phyloP scores from a whole-genome alignment of 2,329 filamentous ascomycete genomes.

The Capronia americana region DNA sequence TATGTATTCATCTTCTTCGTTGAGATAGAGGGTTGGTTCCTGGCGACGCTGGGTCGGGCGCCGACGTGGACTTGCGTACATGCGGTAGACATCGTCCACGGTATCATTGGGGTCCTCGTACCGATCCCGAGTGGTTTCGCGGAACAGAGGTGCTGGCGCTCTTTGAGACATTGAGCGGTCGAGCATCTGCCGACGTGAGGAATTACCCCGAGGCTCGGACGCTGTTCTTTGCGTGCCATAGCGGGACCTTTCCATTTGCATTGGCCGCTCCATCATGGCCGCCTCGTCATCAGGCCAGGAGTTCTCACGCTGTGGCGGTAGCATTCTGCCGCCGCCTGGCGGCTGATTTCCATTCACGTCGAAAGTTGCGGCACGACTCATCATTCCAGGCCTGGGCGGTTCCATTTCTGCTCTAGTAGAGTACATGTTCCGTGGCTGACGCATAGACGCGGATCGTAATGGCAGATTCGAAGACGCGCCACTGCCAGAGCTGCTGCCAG shows the following conservation, averaged over 20 bases:
- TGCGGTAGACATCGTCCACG: slow-evolving; percentile 50
- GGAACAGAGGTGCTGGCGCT: slow-evolving; percentile 41
- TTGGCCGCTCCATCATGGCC: slow-evolving; percentile 20
- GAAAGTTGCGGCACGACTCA: slow-evolving; percentile 33
- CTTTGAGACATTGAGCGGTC: slow-evolving; percentile 41
- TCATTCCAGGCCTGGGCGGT: slow-evolving; percentile 32
- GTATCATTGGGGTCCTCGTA: slow-evolving; percentile 47
- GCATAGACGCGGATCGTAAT: slow-evolving; percentile 57
- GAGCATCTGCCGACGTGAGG: slow-evolving; percentile 37
- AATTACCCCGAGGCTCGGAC: slow-evolving; percentile 58
- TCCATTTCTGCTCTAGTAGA: slow-evolving; percentile 26
- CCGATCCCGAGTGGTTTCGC: slow-evolving; percentile 44
- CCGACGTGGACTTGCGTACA: slow-evolving; percentile 42
- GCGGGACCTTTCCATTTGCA: slow-evolving; percentile 43
- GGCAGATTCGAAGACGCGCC: slow-evolving; percentile 44
- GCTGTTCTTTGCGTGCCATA: slow-evolving; percentile 57
- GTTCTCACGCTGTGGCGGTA: slow-evolving; percentile 44
- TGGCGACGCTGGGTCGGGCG: slow-evolving; percentile 27
- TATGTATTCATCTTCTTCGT: slow-evolving; percentile 69
- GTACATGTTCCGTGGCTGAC: slow-evolving; percentile 46
- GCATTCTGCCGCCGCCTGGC: slow-evolving; percentile 44
- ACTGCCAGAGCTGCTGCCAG: slow-evolving; percentile 23
- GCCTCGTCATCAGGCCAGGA: slow-evolving; percentile 32
- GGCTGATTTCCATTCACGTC: slow-evolving; percentile 41
- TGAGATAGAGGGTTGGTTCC: slow-evolving; percentile 69